Evolutionary conservation across 2,329 filamentous ascomycete genomes (phyloP).

Genomic region (Zymoseptoria brevis): DNA sequence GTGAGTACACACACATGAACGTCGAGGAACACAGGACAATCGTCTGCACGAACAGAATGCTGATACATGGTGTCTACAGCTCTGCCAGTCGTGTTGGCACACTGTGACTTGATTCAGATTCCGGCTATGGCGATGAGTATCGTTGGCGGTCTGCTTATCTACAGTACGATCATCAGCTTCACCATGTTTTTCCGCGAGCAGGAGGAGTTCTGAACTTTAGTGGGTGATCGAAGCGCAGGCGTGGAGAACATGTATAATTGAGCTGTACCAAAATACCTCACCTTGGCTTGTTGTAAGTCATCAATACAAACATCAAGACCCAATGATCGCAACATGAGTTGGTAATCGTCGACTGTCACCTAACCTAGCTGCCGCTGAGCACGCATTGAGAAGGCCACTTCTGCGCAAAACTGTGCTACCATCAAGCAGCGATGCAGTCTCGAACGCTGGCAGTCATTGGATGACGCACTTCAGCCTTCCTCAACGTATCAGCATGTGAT

Average conservation of each 20-base stretch:
- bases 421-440: too few species aligned
- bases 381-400: too few species aligned
- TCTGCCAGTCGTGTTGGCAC: constrained; percentile 78
- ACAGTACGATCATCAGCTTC: constrained; percentile 96
- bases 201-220: constrained; percentile 67
- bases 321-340: background rate
- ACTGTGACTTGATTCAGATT: constrained; percentile 71
- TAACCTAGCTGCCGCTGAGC: too few species aligned
- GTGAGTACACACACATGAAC: constrained; percentile 47
- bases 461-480: background rate
- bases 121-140: constrained; percentile 95
- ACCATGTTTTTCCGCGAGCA: constrained; percentile 98
- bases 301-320: background rate
- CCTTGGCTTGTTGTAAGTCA: background rate
- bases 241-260: background rate
- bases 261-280: background rate
- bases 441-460: too few species aligned
- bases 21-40: background rate
- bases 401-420: too few species aligned
- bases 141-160: constrained; percentile 84
- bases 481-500: background rate
- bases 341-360: too few species aligned
- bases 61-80: constrained; percentile 45
- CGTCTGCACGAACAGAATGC: background rate
- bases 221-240: background rate